Evolutionary conservation across 1,139 yeast species (phyloP).

Genomic region (Hyphopichia pseudoburtonii): DNA sequence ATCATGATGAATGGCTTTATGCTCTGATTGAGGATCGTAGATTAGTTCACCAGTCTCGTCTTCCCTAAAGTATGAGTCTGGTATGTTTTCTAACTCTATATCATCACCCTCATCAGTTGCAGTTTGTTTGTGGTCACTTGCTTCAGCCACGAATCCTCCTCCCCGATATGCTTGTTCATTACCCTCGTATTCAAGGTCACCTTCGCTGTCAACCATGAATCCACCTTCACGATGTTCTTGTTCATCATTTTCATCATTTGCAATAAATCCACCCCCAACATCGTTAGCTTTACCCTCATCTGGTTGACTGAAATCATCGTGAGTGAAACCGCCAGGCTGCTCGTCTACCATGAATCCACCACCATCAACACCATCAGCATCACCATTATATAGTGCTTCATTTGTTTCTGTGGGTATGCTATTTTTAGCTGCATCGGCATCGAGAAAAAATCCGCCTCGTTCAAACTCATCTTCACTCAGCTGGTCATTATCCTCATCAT

Average conservation of each 20-base stretch:
- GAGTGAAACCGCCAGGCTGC: conserved; percentile 8
- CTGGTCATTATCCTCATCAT: no score
- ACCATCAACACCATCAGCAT: no score
- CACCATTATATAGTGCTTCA: no score
- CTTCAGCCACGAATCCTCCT: no score
- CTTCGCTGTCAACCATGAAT: not conserved
- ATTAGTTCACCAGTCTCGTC: conserved; percentile 21
- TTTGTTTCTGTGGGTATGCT: not conserved
- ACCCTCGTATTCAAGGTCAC: no score
- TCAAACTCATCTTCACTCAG: conserved; percentile 6
- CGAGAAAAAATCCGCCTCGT: conserved; percentile 3
- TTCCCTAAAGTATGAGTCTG: conserved; percentile 14
- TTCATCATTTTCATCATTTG: conserved; percentile 6
- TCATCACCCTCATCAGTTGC: not conserved
- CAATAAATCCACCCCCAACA: conserved; percentile 15
- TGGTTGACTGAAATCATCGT: not conserved
- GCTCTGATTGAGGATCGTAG: conserved; percentile 16
- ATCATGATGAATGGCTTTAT: not conserved
- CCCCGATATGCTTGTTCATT: no score
- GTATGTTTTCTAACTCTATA: conserved; percentile 5
- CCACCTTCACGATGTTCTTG: conserved; percentile 4
- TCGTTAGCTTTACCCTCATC: conserved; percentile 8
- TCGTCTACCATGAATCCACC: not conserved
- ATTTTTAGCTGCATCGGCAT: not conserved
- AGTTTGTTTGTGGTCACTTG: not conserved